These are phyloP conservation scores for Prunus fruticosa DNA, from an alignment of 306 rosid species.

Conservation along the genomic window DNA sequence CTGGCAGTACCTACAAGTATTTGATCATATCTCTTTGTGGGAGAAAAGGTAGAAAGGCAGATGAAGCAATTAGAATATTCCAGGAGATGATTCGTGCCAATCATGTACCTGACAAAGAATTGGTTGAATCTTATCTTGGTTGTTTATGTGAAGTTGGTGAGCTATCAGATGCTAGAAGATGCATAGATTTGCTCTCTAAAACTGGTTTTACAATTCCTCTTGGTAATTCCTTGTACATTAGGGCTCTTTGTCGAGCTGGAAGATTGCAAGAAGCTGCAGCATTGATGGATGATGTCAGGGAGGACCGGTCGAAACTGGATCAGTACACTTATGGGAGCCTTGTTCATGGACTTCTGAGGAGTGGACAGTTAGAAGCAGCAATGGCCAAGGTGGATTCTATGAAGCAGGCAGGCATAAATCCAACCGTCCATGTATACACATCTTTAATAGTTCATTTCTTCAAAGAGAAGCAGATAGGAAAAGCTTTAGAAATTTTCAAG, in stretches of 20 bases:
- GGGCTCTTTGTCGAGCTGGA: slow-evolving; percentile 77
- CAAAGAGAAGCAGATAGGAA: slow-evolving; percentile 55
- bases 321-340: slow-evolving; percentile 75
- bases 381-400: slow-evolving; percentile 57
- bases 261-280: slow-evolving; percentile 68
- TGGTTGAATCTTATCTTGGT: slow-evolving; percentile 63
- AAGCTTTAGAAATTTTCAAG: slow-evolving; percentile 47
- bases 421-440: slow-evolving; percentile 74
- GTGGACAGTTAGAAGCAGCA: slow-evolving; percentile 62
- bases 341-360: slow-evolving; percentile 66
- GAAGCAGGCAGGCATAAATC: slow-evolving; percentile 58
- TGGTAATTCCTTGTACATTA: slow-evolving; percentile 51
- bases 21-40: slow-evolving; percentile 67
- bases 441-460: slow-evolving; percentile 68
- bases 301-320: slow-evolving; percentile 43
- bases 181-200: slow-evolving; percentile 54
- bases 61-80: slow-evolving; percentile 56
- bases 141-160: slow-evolving; percentile 72
- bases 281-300: slow-evolving; percentile 41
- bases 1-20: slow-evolving; percentile 70
- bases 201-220: slow-evolving; percentile 54
- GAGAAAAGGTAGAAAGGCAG: slow-evolving; percentile 75
- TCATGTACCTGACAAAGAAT: slow-evolving; percentile 66
- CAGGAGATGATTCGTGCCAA: slow-evolving; percentile 59
- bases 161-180: slow-evolving; percentile 54